phyloP scores from a whole-genome alignment of 2,329 filamentous ascomycete species.

The Plenodomus lindquistii region DNA sequence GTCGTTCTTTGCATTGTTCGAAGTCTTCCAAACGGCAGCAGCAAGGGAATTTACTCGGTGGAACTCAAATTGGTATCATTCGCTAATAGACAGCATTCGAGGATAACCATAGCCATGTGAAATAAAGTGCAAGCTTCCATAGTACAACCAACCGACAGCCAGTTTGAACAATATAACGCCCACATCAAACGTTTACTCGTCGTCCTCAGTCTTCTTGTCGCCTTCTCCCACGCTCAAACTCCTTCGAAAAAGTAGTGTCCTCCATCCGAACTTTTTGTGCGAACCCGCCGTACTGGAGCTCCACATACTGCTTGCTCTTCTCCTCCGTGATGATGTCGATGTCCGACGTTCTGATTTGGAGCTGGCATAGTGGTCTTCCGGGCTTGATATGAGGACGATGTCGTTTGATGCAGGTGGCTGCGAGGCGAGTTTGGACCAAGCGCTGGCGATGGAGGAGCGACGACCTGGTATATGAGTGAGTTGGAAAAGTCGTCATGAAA shows the following conservation, averaged over 20 bases:
- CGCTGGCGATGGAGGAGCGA: conserved; percentile 11
- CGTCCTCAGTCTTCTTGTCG: not conserved
- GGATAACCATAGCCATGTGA: not conserved
- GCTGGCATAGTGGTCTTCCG: conserved; percentile 8
- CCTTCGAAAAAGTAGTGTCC: not conserved
- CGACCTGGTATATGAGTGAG: conserved; percentile 5
- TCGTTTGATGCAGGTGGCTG: not conserved
- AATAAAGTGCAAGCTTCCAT: not conserved
- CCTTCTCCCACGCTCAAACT: not conserved
- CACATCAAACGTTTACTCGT: not conserved
- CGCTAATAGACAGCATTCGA: not conserved
- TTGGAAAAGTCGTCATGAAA: not conserved
- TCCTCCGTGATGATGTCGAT: not conserved
- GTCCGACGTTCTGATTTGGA: conserved; percentile 4
- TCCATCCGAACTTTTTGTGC: not conserved
- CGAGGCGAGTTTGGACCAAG: conserved; percentile 9
- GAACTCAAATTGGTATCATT: not conserved
- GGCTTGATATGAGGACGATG: conserved; percentile 4
- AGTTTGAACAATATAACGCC: not conserved
- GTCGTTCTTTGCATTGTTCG: too few relatives aligned
- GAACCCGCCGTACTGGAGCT: not conserved
- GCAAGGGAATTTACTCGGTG: not conserved
- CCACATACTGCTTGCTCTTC: not conserved
- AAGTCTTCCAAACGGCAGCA: not conserved
- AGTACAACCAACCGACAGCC: not conserved